Evolutionary conservation across 2,329 filamentous ascomycete species (phyloP), one percentile per base, ranked within the genome.

Genomic region (Fusarium beomiforme): DNA sequence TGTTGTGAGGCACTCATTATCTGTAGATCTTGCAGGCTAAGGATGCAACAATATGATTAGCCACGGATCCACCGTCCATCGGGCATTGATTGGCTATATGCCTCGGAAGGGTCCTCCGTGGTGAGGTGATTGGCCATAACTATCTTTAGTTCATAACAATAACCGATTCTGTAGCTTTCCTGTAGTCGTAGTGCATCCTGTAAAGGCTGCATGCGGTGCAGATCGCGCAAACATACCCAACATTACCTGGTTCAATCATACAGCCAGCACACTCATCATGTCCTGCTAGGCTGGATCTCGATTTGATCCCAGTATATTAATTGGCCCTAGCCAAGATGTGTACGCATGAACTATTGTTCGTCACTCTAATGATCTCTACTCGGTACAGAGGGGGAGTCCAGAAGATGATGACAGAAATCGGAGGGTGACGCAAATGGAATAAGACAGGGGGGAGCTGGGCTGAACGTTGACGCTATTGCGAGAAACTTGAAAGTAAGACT

Each of bases 31-130:
- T 33, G 9, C 2, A 8, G 21, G 29, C n/a, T 21, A 19, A 33
- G 29, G 10, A 4, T 10, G 14, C 6, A 10, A n/a, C 8, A 13
- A 9, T 33, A 9, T 49, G 46, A 49, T 49, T 49, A 29, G 29
- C 6, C 3, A 17, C 46, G 11, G 46, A 9, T 6, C 2, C 4
- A 5, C 0, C 1, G 4, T 31, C 44, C 26, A 26, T 17, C 26
- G 6, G 3, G 31, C 7, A 12, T 2, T 7, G 10, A 13, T 33
- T 49, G 44, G 44, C 44, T 21, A 0, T 13, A 4, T 2, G 0
- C 12, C 4, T 2, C 44, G 44, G n/a, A 12, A 11, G 7, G 19
- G 6, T 6, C 5, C 2, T 33, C 29, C 46, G 10, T 16, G 3
- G 2, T 12, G 44, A 13, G 7, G 1, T 5, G 29, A 33, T 49